Percentiles rank a stretch among this genome's conserved stretches.
These are phyloP conservation scores for Oxytropis ochrocephala DNA, from an alignment of 306 rosid genomes.

Conservation along the genomic window DNA sequence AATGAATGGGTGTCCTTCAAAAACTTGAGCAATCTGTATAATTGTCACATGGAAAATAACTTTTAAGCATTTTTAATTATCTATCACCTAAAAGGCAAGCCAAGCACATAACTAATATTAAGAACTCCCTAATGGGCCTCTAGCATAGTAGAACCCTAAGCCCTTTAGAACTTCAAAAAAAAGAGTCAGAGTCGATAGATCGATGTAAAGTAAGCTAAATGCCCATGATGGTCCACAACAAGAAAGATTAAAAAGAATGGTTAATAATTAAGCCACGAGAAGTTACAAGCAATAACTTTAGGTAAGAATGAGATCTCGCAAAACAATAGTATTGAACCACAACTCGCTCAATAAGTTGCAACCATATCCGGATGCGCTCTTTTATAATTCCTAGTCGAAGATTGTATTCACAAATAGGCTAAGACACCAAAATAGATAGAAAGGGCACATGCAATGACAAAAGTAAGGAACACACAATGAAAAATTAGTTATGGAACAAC, in stretches of 20 bases:
- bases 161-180: neutral
- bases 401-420: slow-evolving; percentile 96
- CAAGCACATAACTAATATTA: too few species aligned
- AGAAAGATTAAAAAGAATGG: slow-evolving; percentile 9
- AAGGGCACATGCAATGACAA: too few species aligned
- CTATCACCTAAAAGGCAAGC: too few species aligned
- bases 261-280: neutral
- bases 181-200: neutral
- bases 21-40: too few species aligned
- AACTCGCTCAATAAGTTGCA: slow-evolving; percentile 96
- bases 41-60: too few species aligned
- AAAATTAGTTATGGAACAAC: too few species aligned
- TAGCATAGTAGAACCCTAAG: too few species aligned
- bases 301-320: slow-evolving; percentile 19
- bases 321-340: slow-evolving; percentile 26
- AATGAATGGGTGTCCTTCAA: too few species aligned
- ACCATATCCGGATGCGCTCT: slow-evolving; percentile 97
- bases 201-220: neutral
- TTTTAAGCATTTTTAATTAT: too few species aligned
- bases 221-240: neutral
- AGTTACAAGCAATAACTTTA: too few species aligned
- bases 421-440: slow-evolving; percentile 64
- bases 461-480: too few species aligned
- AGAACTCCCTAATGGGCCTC: too few species aligned
- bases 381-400: slow-evolving; percentile 93